These are phyloP conservation scores for Botrytis elliptica DNA, from an alignment of 2,329 filamentous ascomycete species.

Conservation along the genomic window DNA sequence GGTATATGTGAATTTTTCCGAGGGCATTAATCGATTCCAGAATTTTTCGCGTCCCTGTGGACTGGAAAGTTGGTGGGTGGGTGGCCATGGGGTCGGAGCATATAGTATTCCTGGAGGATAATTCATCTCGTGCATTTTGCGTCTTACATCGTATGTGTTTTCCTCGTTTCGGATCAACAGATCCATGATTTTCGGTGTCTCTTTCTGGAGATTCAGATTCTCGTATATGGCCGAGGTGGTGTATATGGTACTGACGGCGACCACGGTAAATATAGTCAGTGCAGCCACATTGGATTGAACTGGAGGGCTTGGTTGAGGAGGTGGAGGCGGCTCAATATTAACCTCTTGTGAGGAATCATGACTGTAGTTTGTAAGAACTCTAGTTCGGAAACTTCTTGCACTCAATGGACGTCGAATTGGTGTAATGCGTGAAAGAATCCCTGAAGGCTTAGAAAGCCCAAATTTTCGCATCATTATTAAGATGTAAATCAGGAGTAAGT, in stretches of 20 bases:
- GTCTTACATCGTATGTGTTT: background rate
- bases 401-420: background rate
- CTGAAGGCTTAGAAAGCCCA: background rate
- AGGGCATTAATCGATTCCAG: background rate
- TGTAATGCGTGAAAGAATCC: background rate
- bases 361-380: background rate
- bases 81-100: background rate
- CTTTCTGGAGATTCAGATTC: constrained; percentile 10
- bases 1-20: constrained; percentile 6
- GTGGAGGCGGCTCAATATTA: too few species aligned
- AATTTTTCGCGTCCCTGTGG: background rate
- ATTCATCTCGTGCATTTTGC: constrained; percentile 2
- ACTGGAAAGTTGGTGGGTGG: background rate
- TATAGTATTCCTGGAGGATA: background rate
- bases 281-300: background rate
- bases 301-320: background rate
- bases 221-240: background rate
- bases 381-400: background rate
- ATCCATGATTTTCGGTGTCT: background rate
- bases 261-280: constrained; percentile 1
- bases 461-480: background rate
- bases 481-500: background rate
- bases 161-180: background rate
- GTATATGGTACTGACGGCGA: constrained; percentile 11
- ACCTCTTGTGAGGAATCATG: background rate